phyloP scores from a whole-genome alignment of 1,139 yeast species.

The Protomyces macrosporus region DNA sequence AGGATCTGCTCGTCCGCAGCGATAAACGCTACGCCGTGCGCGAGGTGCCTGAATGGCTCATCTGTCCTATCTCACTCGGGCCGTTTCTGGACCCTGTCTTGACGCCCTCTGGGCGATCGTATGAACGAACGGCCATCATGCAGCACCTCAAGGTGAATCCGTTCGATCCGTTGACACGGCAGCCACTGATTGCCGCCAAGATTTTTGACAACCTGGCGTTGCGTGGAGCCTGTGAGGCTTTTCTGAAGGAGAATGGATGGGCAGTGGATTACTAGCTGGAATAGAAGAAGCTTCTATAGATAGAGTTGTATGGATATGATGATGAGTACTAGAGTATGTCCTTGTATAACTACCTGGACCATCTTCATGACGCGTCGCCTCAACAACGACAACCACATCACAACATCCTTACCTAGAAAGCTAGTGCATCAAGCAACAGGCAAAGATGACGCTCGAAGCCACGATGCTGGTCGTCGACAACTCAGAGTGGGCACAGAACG shows the following conservation, averaged over 20 bases:
- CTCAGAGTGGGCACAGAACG: constrained; percentile 93
- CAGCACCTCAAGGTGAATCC: constrained; percentile 42
- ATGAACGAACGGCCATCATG: constrained; percentile 44
- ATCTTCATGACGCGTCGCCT: not conserved
- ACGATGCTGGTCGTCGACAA: constrained; percentile 57
- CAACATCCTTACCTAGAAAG: not conserved
- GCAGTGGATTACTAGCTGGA: constrained; percentile 31
- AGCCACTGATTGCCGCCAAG: constrained; percentile 42
- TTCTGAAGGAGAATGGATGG: constrained; percentile 33
- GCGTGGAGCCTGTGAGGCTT: constrained; percentile 43
- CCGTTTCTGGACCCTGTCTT: constrained; percentile 47
- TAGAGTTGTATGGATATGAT: not conserved
- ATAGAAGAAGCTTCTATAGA: not conserved
- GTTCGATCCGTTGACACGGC: constrained; percentile 46
- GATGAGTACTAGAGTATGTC: not conserved
- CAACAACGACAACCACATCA: not conserved
- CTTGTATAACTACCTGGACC: not conserved
- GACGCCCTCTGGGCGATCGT: constrained; percentile 50
- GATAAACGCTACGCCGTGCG: constrained; percentile 33
- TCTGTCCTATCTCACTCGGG: constrained; percentile 49
- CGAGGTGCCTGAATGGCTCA: constrained; percentile 45
- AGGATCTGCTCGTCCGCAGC: constrained; percentile 36
- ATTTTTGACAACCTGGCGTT: constrained; percentile 46
- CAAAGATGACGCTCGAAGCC: constrained; percentile 15
- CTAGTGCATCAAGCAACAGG: not conserved